Evolutionary conservation across 75 land plant genomes (phyloP).

Genomic region (Isoetes taiwanensis): DNA sequence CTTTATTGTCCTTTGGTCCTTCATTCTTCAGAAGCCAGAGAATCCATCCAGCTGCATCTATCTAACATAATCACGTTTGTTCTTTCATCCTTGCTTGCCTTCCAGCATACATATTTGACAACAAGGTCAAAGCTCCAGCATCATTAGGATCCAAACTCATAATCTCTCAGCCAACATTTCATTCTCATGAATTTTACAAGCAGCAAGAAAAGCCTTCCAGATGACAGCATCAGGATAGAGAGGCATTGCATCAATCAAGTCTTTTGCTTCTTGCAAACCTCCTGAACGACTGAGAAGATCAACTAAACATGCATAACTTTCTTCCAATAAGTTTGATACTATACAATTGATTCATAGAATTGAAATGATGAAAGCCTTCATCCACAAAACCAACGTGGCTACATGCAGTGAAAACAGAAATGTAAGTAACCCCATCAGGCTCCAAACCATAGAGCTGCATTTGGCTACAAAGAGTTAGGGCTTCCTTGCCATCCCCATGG

Average conservation of each 20-base stretch:
- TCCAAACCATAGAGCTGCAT: not conserved
- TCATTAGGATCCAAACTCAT: no score
- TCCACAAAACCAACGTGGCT: constrained; percentile 8
- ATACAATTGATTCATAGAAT: not conserved
- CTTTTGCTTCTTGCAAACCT: not conserved
- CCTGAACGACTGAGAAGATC: constrained; percentile 7
- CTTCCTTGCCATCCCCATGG: not conserved
- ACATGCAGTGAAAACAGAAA: not conserved
- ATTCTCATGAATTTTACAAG: not conserved
- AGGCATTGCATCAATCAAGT: not conserved
- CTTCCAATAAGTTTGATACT: not conserved
- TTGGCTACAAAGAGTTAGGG: not conserved
- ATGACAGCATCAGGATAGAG: not conserved
- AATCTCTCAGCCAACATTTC: constrained; percentile 14
- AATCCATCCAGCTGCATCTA: no score
- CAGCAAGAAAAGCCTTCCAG: constrained; percentile 2
- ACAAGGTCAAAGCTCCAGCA: no score
- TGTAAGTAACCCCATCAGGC: not conserved
- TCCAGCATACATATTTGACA: no score
- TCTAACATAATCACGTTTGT: no score
- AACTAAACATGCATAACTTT: not conserved
- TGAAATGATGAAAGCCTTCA: not conserved
- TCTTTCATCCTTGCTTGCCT: no score
- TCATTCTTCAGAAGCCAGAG: no score
- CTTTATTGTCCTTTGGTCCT: no score